Base-by-base conservation (phyloP, 768 basidiomycete species). In the Suillus weaverae region DNA sequence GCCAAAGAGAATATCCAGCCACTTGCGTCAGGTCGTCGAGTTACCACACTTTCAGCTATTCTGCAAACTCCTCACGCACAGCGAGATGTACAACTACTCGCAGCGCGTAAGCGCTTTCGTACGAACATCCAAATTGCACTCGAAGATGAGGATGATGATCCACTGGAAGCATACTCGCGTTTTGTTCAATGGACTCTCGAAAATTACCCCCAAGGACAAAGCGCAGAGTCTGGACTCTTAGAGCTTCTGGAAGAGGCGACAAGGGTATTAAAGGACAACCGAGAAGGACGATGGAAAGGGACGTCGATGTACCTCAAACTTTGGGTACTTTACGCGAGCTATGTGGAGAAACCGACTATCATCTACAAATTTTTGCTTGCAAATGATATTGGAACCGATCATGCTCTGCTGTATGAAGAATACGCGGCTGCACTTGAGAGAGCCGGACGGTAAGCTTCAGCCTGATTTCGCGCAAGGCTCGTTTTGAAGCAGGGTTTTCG, bases 171-270 rank as follows among this genome's bases (percentile, higher is more conserved):
- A 1, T 97, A 95, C 70, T 88, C 86, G 70, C 83, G 84, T 66
- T 88, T 98, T 68, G 90, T 99, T 60, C 85, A 91, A 60, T 99
- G 96, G 92, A 95, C 92, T 0, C 79, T 95, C 50, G 94, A 97
- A 74, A 95, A 94, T 75, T 97, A 98, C 73, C 95, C 97, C 0
- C 91, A 97, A 65, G 96, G 95, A 5, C 90, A 92, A 63, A 92
- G 89, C 59, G 89, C 89, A 1, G 91, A 95, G 72, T 94, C 92
- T 14, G 92, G 94, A 38, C 83, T 99, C n/a, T 80, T 99, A 20
- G 95, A 97, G 64, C 81, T 99, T 3, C 78, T 99, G 8, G 97
- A 99, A 73, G 92, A 94, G 72, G 92, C 94, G 18, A 97, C 97
- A 1, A 81, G 95, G 38, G 84, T 89, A 9, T 83, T 99, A 72